Evolutionary conservation across 1,284 basidiomycete genomes (phyloP).

Genomic region (Pseudomicrostroma phylloplanum): DNA sequence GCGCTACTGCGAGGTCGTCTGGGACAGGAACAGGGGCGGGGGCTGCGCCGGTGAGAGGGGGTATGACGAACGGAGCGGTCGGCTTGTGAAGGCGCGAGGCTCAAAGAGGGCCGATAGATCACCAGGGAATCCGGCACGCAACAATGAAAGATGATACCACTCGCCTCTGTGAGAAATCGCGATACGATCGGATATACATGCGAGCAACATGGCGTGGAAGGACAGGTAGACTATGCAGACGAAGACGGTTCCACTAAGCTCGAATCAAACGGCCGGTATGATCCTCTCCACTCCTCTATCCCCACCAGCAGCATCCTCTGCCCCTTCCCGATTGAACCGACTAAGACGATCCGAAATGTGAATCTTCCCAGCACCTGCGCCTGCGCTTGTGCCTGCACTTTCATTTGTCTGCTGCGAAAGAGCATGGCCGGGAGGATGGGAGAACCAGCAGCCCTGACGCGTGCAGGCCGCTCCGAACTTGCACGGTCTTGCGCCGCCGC

Average conservation of each 20-base stretch:
- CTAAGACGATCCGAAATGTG: slow-evolving; percentile 13
- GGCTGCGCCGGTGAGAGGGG: neutral
- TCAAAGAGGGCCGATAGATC: neutral
- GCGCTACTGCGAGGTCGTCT: neutral
- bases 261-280: slow-evolving; percentile 8
- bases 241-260: neutral
- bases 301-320: neutral
- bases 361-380: neutral
- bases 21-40: neutral
- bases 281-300: slow-evolving; percentile 14
- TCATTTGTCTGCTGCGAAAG: neutral
- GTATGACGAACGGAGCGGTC: neutral
- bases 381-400: neutral
- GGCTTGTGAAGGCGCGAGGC: neutral
- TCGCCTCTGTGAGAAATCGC: neutral
- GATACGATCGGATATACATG: neutral
- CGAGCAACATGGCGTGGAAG: no score
- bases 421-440: slow-evolving; percentile 10
- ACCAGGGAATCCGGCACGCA: neutral
- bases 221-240: no score
- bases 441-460: slow-evolving; percentile 14
- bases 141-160: neutral
- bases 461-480: slow-evolving; percentile 13
- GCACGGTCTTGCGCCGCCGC: slow-evolving; percentile 6
- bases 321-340: slow-evolving; percentile 1